These are phyloP conservation scores for Talaromyces stipitatus DNA, from an alignment of 495 filamentous ascomycete species.

Conservation along the genomic window DNA sequence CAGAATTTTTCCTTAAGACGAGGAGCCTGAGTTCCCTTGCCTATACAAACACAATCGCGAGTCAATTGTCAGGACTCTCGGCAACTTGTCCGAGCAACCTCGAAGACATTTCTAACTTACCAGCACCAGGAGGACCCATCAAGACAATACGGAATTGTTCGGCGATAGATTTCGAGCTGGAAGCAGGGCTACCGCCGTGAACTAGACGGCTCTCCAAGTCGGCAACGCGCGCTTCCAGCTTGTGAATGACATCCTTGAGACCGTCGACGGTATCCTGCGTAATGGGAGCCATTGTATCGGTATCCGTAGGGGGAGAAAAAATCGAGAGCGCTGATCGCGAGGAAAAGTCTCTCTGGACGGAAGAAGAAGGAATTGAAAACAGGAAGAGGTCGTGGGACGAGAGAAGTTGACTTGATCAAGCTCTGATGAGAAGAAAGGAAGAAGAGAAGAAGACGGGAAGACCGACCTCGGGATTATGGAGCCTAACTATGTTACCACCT, in stretches of 20 bases:
- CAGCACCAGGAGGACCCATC: slow-evolving; percentile 95
- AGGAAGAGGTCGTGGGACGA: background rate
- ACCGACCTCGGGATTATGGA: slow-evolving; percentile 11
- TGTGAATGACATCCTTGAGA: slow-evolving; percentile 68
- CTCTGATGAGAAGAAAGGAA: slow-evolving; percentile 20
- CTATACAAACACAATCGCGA: slow-evolving; percentile 37
- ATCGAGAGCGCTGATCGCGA: slow-evolving; percentile 25
- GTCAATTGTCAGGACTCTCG: slow-evolving; percentile 9
- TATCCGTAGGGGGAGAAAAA: slow-evolving; percentile 8
- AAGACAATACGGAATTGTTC: slow-evolving; percentile 86
- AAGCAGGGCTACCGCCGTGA: slow-evolving; percentile 39
- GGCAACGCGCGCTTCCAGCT: slow-evolving; percentile 77
- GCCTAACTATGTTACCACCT: slow-evolving; percentile 10
- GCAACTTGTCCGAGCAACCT: background rate
- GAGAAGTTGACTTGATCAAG: slow-evolving; percentile 6
- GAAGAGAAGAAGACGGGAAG: slow-evolving; percentile 22
- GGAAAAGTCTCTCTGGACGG: slow-evolving; percentile 9
- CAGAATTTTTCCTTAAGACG: slow-evolving; percentile 96
- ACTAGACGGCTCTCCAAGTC: slow-evolving; percentile 62
- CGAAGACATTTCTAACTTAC: slow-evolving; percentile 40
- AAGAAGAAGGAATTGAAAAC: slow-evolving; percentile 13
- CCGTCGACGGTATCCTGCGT: slow-evolving; percentile 66
- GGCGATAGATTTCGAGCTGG: slow-evolving; percentile 38
- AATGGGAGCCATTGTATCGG: slow-evolving; percentile 68
- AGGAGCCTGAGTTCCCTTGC: slow-evolving; percentile 98